Evolutionary conservation across 495 filamentous ascomycete species (phyloP).

Genomic region (Parmelia sp.): DNA sequence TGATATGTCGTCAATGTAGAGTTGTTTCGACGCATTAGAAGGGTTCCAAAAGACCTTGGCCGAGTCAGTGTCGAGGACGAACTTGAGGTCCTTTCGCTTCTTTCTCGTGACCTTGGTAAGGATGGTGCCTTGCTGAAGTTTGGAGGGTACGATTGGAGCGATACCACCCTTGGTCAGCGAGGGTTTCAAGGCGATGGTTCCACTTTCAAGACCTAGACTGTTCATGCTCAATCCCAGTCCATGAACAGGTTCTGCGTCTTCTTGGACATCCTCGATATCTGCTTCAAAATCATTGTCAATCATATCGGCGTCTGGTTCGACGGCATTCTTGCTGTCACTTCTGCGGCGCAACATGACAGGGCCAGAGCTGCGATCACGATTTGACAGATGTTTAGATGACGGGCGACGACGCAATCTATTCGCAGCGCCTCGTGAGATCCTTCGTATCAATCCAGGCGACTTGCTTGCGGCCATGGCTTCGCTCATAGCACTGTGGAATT

Average conservation of each 20-base stretch:
- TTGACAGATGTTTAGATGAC: slow-evolving; percentile 65
- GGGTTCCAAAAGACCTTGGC: slow-evolving; percentile 86
- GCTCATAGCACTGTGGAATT: slow-evolving; percentile 46
- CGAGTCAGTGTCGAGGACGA: slow-evolving; percentile 71
- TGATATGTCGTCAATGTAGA: slow-evolving; percentile 92
- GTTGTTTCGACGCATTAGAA: slow-evolving; percentile 66
- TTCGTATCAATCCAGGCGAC: slow-evolving; percentile 55
- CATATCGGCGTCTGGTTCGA: slow-evolving; percentile 45
- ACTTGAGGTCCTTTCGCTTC: slow-evolving; percentile 62
- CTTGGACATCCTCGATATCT: slow-evolving; percentile 59
- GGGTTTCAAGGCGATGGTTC: slow-evolving; percentile 10
- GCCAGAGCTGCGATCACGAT: slow-evolving; percentile 77
- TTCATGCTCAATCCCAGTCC: slow-evolving; percentile 16
- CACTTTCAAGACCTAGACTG: slow-evolving; percentile 12
- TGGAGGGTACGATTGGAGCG: slow-evolving; percentile 63
- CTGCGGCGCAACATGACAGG: slow-evolving; percentile 80
- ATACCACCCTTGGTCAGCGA: slow-evolving; percentile 36
- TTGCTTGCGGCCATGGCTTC: slow-evolving; percentile 45
- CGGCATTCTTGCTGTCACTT: slow-evolving; percentile 74
- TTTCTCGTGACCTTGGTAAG: slow-evolving; percentile 81
- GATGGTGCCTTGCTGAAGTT: slow-evolving; percentile 66
- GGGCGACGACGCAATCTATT: slow-evolving; percentile 61
- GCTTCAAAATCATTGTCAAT: slow-evolving; percentile 51
- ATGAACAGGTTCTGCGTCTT: slow-evolving; percentile 19
- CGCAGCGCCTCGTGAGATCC: slow-evolving; percentile 59